A percentile compares a stretch with the other conserved stretches of the same genome.
Evolutionary conservation across 23 red algal species (phyloP).

Genomic region (Cyanidiococcus yangmingshanensis): DNA sequence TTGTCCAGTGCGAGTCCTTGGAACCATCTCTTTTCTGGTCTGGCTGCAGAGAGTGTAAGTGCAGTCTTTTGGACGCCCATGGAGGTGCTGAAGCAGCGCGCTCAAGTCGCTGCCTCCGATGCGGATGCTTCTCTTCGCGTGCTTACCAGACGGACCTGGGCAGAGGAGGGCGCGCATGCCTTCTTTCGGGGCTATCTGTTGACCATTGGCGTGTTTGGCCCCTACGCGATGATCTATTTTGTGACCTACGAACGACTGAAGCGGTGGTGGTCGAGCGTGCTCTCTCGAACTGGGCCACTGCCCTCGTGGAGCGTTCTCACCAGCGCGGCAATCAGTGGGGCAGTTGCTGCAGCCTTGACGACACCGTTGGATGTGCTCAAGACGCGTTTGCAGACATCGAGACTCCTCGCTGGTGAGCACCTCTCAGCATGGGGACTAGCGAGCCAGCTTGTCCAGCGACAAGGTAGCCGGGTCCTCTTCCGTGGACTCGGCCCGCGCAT

Average conservation of each 20-base stretch:
- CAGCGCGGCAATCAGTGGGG: slow-evolving; percentile 58
- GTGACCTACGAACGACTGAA: slow-evolving; percentile 79
- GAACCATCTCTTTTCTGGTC: slow-evolving; percentile 56
- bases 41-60: slow-evolving; percentile 64
- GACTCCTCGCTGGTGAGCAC: neutral
- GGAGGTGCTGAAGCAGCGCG: slow-evolving; percentile 98
- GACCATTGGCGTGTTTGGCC: slow-evolving; percentile 89
- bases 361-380: slow-evolving; percentile 89
- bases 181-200: slow-evolving; percentile 82
- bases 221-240: slow-evolving; percentile 94
- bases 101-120: slow-evolving; percentile 49
- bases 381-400: slow-evolving; percentile 68
- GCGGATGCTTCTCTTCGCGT: slow-evolving; percentile 40
- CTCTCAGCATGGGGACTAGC: slow-evolving; percentile 33
- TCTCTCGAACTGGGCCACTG: slow-evolving; percentile 15
- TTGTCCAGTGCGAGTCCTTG: neutral
- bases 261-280: slow-evolving; percentile 18
- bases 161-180: slow-evolving; percentile 43
- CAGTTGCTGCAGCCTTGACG: slow-evolving; percentile 61
- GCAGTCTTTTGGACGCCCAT: slow-evolving; percentile 98
- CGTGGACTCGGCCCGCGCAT: slow-evolving; percentile 66
- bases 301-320: slow-evolving; percentile 21
- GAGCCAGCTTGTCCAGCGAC: slow-evolving; percentile 35
- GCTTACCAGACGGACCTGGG: slow-evolving; percentile 24
- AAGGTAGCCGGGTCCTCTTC: slow-evolving; percentile 57